These are phyloP conservation scores for Myxozyma sirexii DNA, from an alignment of 805 yeast species.

Conservation along the genomic window DNA sequence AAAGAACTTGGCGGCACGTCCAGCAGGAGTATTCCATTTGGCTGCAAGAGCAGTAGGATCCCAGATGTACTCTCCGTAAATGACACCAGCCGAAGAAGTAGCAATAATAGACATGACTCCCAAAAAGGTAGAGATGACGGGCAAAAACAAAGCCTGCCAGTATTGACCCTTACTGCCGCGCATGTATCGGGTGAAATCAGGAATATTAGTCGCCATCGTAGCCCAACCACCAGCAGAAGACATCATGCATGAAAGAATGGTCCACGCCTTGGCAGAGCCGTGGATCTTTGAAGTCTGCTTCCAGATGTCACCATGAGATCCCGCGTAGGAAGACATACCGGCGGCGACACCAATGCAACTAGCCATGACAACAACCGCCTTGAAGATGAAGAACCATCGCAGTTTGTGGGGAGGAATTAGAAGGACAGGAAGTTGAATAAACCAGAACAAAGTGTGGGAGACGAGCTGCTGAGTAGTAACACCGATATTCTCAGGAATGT, in stretches of 20 bases:
- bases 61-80: constrained; percentile 33
- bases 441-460: constrained; percentile 31
- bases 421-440: constrained; percentile 31
- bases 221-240: constrained; percentile 39
- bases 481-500: constrained; percentile 29
- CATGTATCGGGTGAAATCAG: constrained; percentile 35
- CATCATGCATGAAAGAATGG: constrained; percentile 35
- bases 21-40: constrained; percentile 28
- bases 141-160: constrained; percentile 33
- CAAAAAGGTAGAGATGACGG: constrained; percentile 31
- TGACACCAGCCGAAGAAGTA: constrained; percentile 28
- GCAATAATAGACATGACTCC: constrained; percentile 28
- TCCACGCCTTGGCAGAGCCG: constrained; percentile 36
- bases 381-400: constrained; percentile 30
- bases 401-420: constrained; percentile 35
- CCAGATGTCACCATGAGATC: constrained; percentile 27
- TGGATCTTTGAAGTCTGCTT: constrained; percentile 26
- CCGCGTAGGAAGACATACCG: constrained; percentile 30
- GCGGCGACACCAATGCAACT: constrained; percentile 32
- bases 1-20: constrained; percentile 31
- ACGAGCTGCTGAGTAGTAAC: constrained; percentile 33
- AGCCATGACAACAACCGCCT: constrained; percentile 29
- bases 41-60: constrained; percentile 29
- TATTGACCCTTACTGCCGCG: constrained; percentile 22
- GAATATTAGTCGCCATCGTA: constrained; percentile 39